Percentiles rank a stretch among this genome's conserved stretches.
phyloP scores from a whole-genome alignment of 306 rosid species.

The Begonia fuchsioides region DNA sequence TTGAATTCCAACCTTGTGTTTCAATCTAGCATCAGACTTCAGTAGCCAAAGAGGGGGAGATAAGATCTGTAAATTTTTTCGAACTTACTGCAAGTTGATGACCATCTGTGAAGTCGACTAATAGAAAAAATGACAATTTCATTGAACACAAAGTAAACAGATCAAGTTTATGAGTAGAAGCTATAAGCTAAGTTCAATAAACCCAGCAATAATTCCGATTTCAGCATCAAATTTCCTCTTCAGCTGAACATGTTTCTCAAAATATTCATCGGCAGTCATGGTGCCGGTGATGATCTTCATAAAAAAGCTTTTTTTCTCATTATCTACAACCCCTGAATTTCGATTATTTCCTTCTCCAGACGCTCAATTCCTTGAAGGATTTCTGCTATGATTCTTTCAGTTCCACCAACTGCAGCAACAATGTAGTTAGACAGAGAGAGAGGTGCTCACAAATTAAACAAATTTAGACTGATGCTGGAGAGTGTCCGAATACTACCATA shows the following conservation, averaged over 20 bases:
- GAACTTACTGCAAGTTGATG: conserved; percentile 8
- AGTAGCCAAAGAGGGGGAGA: too few species aligned
- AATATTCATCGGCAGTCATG: conserved; percentile 96
- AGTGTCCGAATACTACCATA: conserved; percentile 28
- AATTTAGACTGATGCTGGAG: conserved; percentile 85
- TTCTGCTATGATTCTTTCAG: conserved; percentile 80
- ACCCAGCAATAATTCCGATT: conserved; percentile 92
- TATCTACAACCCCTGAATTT: conserved; percentile 86
- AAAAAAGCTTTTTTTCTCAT: conserved; percentile 1
- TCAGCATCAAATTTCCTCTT: conserved; percentile 88
- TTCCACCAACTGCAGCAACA: conserved; percentile 53
- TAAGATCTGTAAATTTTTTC: not conserved
- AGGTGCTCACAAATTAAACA: conserved; percentile 51
- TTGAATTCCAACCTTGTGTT: too few species aligned
- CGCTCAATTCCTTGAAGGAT: conserved; percentile 81
- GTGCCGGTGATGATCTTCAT: conserved; percentile 73
- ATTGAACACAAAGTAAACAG: conserved; percentile 1
- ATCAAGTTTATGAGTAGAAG: too few species aligned
- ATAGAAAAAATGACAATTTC: conserved; percentile 1
- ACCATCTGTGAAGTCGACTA: too few species aligned
- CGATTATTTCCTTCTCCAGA: conserved; percentile 72
- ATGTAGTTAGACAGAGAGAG: not conserved
- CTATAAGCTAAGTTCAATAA: conserved; percentile 27
- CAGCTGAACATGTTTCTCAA: conserved; percentile 80
- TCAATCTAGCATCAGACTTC: too few species aligned